phyloP scores from a whole-genome alignment of 495 filamentous ascomycete species.

The Aspergillus egyptiacus region DNA sequence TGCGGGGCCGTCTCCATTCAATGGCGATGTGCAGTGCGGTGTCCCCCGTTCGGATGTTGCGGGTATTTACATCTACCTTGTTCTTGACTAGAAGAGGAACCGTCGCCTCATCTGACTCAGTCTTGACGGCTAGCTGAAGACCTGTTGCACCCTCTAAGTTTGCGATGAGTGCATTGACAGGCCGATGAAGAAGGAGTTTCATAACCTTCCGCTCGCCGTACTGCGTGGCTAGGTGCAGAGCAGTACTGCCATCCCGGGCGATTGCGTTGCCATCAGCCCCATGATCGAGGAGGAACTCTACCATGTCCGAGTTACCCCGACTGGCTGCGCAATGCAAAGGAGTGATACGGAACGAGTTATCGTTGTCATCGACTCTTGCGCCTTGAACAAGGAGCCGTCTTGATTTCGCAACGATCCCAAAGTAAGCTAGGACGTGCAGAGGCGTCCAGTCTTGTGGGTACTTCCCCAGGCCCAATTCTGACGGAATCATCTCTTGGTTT shows the following conservation, averaged over 20 bases:
- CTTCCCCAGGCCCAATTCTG: constrained; percentile 22
- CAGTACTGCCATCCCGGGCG: constrained; percentile 21
- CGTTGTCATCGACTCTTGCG: constrained; percentile 18
- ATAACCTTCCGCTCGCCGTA: constrained; percentile 27
- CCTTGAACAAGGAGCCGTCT: constrained; percentile 29
- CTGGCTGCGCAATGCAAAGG: constrained; percentile 35
- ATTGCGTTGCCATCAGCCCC: constrained; percentile 23
- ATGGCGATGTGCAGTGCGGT: constrained; percentile 34
- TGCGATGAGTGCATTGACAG: constrained; percentile 16
- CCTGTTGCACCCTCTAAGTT: constrained; percentile 16
- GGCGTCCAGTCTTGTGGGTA: constrained; percentile 27
- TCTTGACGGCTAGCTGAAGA: constrained; percentile 29
- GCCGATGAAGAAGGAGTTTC: constrained; percentile 18
- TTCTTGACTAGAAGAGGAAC: constrained; percentile 26
- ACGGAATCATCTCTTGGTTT: constrained; percentile 14
- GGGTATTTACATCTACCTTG: constrained; percentile 22
- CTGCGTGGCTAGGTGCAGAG: constrained; percentile 26
- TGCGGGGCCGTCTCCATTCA: constrained; percentile 20
- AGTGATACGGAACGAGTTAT: constrained; percentile 22
- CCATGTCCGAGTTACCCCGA: constrained; percentile 35
- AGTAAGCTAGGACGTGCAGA: constrained; percentile 28
- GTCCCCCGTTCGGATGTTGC: constrained; percentile 25
- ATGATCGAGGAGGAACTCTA: constrained; percentile 30
- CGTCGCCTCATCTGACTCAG: constrained; percentile 24
- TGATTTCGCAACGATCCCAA: constrained; percentile 22